Percentiles rank a stretch among this genome's conserved stretches.
Evolutionary conservation across 2,329 filamentous ascomycete genomes (phyloP).

Genomic region (Fusarium burgessii): DNA sequence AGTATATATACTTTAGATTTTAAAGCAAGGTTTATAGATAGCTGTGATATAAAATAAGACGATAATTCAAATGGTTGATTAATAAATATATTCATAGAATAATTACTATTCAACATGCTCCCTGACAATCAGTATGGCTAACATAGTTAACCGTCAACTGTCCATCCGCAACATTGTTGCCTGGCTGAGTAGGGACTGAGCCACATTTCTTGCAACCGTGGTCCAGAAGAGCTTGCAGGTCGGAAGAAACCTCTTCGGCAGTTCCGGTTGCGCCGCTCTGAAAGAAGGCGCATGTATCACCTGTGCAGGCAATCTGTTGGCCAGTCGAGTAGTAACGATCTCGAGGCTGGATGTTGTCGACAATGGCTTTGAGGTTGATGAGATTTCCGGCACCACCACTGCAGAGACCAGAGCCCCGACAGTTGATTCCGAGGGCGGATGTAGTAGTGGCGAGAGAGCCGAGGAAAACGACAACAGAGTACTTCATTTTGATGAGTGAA

Average conservation of each 20-base stretch:
- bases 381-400: background rate
- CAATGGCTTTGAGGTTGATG: background rate
- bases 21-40: too few relatives aligned
- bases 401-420: background rate
- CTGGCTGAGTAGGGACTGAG: background rate
- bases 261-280: background rate
- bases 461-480: background rate
- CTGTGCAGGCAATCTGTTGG: background rate
- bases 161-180: background rate
- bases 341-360: background rate
- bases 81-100: too few relatives aligned
- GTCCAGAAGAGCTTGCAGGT: background rate
- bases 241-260: background rate
- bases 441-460: background rate
- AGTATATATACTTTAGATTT: too few relatives aligned
- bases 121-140: background rate
- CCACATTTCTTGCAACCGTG: background rate
- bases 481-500: background rate
- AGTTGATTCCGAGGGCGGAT: background rate
- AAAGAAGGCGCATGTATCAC: background rate
- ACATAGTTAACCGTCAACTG: background rate
- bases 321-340: background rate
- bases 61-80: too few relatives aligned
- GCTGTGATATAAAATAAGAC: too few relatives aligned
- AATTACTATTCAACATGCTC: background rate